These are phyloP conservation scores for Cocos nucifera DNA, from an alignment of 176 grass and related monocot genomes.

Conservation along the genomic window DNA sequence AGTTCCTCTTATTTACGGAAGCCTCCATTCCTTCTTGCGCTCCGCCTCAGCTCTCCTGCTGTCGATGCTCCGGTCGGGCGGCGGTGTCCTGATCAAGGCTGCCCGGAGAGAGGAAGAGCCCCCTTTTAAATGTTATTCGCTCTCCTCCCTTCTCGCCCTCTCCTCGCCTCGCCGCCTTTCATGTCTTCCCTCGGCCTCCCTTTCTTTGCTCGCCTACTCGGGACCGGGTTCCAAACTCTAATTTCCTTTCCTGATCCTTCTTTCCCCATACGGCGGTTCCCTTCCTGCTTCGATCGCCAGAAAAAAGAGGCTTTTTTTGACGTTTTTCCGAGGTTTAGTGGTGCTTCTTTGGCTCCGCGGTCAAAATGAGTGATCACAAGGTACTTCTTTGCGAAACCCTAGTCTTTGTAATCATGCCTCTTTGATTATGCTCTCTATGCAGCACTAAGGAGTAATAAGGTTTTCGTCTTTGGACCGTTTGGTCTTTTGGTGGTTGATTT, in stretches of 20 bases:
- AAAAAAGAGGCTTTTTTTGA: conserved; percentile 6
- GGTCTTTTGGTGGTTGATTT: too few species aligned
- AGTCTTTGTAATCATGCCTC: too few species aligned
- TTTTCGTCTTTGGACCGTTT: too few species aligned
- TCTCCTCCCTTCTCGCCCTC: background rate
- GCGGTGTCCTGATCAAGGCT: too few species aligned
- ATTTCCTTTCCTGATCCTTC: background rate
- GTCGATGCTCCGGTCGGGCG: too few species aligned
- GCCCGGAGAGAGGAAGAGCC: background rate
- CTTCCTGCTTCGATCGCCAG: conserved; percentile 4
- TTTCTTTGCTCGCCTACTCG: background rate
- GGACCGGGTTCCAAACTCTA: conserved; percentile 4
- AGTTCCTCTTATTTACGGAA: too few species aligned
- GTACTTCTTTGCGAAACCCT: too few species aligned
- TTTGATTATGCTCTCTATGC: too few species aligned
- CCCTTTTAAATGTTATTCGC: conserved; percentile 3
- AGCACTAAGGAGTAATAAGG: too few species aligned
- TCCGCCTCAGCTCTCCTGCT: too few species aligned
- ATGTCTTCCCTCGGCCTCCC: conserved; percentile 7
- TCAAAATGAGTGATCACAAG: background rate
- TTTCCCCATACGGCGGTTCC: background rate
- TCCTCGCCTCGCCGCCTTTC: background rate
- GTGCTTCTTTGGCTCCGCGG: background rate
- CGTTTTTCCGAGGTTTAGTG: background rate
- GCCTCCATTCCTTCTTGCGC: too few species aligned